Evolutionary conservation across 129 eudicot genomes (phyloP).

Genomic region (Logfia minima): DNA sequence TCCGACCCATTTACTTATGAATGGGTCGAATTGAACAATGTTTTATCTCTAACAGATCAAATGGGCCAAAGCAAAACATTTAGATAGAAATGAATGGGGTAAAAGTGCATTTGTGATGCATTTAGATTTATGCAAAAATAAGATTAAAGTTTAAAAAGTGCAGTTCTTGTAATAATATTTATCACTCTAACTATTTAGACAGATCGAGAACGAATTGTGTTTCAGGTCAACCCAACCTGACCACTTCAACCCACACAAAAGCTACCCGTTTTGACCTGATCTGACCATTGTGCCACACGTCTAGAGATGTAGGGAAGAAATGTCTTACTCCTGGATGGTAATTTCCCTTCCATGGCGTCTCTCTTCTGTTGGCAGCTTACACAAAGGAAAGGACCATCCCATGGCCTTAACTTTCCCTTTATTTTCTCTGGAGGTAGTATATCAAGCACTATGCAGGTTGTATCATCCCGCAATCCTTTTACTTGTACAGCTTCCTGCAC

Average conservation of each 20-base stretch:
- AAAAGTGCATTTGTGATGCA: background rate
- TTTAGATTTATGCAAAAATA: background rate
- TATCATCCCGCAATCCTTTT: constrained; percentile 92
- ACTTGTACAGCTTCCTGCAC: constrained; percentile 77
- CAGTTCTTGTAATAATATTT: background rate
- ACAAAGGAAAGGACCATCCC: constrained; percentile 99
- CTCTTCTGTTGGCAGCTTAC: constrained; percentile 81
- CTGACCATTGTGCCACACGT: background rate
- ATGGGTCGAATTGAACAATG: background rate
- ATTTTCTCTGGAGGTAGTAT: constrained; percentile 71
- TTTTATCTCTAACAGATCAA: background rate
- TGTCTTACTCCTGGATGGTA: constrained; percentile 60
- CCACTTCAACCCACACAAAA: background rate
- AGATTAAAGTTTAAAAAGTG: background rate
- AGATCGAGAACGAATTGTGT: background rate
- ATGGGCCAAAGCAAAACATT: background rate
- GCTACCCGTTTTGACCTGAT: background rate
- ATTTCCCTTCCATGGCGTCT: constrained; percentile 98
- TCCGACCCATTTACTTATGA: background rate
- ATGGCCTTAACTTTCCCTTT: constrained; percentile 66
- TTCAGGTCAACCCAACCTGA: background rate
- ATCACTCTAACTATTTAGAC: background rate
- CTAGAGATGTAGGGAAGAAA: background rate
- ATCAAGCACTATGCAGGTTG: constrained; percentile 94
- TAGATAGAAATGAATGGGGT: background rate